Evolutionary conservation across 2,329 filamentous ascomycete genomes (phyloP).

Genomic region (Fusarium foetens): DNA sequence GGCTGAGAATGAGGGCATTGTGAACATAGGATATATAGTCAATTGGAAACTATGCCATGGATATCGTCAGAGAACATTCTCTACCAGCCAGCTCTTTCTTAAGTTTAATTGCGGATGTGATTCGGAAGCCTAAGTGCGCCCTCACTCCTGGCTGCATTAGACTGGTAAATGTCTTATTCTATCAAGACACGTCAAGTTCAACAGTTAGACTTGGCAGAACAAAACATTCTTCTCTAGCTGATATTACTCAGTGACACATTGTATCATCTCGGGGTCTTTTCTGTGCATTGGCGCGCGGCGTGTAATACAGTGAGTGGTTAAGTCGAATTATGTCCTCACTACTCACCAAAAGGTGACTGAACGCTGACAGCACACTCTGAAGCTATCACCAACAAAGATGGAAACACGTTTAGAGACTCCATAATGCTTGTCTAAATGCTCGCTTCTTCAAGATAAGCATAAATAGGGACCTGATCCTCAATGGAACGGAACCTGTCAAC

Average conservation of each 20-base stretch:
- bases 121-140: rapidly evolving
- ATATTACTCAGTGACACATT: not conserved
- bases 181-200: not conserved
- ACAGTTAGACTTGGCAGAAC: no score
- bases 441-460: not conserved
- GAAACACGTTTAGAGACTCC: not conserved
- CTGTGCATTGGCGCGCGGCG: not conserved
- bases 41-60: not conserved
- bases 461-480: not conserved
- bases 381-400: not conserved
- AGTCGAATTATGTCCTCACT: not conserved
- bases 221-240: not conserved
- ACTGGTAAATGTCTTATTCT: not conserved
- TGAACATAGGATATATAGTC: not conserved
- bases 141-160: rapidly evolving
- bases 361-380: not conserved
- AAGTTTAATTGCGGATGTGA: not conserved
- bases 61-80: no score
- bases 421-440: not conserved
- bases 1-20: not conserved
- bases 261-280: not conserved
- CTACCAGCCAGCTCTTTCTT: rapidly evolving
- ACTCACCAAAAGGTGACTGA: not conserved
- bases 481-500: not conserved
- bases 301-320: not conserved